Evolutionary conservation across 768 basidiomycete genomes (phyloP).

Genomic region (Pisolithus marmoratus): DNA sequence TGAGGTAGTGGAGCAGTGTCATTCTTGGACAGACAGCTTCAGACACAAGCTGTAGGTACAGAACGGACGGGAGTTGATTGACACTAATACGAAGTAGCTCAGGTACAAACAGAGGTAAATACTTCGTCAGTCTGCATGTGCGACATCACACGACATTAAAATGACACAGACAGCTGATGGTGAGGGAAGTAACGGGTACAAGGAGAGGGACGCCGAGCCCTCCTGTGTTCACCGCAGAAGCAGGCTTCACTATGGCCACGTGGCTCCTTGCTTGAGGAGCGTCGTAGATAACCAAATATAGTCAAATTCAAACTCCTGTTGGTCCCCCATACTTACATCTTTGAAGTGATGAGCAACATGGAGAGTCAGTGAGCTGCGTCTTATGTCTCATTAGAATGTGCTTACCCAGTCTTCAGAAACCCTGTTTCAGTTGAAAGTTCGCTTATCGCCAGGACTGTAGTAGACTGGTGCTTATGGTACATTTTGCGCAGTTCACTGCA

Average conservation of each 20-base stretch:
- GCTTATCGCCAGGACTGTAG: constrained; percentile 9
- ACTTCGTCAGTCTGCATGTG: too few species aligned
- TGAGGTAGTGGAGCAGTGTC: constrained; percentile 57
- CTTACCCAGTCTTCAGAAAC: constrained; percentile 56
- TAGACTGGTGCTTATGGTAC: constrained; percentile 9
- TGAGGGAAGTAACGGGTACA: too few species aligned
- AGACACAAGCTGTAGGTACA: not conserved
- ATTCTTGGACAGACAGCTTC: constrained; percentile 24
- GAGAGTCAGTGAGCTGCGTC: constrained; percentile 61
- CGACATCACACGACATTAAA: too few species aligned
- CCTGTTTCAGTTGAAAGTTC: constrained; percentile 96
- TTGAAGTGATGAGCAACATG: constrained; percentile 64
- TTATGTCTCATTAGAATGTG: not conserved
- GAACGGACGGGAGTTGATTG: too few species aligned
- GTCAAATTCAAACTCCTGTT: not conserved
- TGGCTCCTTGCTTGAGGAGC: too few species aligned
- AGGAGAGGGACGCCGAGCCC: too few species aligned
- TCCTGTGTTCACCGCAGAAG: too few species aligned
- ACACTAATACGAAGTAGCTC: too few species aligned
- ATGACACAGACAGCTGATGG: too few species aligned
- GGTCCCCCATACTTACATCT: not conserved
- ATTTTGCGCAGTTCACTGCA: constrained; percentile 77
- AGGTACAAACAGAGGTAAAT: too few species aligned
- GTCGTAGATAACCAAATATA: too few species aligned
- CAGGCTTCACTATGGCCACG: too few species aligned